phyloP scores from a whole-genome alignment of 345 rosid species.

The Eucalyptus pauciflora region DNA sequence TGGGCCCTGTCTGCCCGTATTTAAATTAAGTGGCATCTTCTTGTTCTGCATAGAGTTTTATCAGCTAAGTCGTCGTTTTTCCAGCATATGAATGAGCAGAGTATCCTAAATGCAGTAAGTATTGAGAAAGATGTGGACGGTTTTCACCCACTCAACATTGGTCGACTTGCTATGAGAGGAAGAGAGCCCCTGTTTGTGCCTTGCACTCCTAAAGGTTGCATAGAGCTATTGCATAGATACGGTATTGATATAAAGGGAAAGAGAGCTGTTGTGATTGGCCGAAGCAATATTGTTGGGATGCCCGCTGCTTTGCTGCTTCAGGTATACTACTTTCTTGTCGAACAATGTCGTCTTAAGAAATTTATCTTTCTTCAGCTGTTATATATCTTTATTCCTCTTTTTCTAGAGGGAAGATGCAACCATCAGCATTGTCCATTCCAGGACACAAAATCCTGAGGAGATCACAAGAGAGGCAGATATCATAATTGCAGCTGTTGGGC shows the following conservation, averaged over 20 bases:
- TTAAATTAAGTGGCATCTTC: background rate
- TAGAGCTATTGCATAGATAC: constrained; percentile 67
- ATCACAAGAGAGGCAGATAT: constrained; percentile 74
- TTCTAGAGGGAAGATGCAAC: constrained; percentile 84
- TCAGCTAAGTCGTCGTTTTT: background rate
- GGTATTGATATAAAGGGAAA: constrained; percentile 69
- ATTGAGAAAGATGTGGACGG: constrained; percentile 90
- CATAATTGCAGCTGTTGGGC: constrained; percentile 69
- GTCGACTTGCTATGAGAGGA: constrained; percentile 78
- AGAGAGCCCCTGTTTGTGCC: constrained; percentile 79
- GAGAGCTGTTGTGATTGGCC: constrained; percentile 75
- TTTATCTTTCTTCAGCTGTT: background rate
- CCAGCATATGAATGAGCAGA: constrained; percentile 81
- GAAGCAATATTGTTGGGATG: constrained; percentile 95
- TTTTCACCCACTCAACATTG: constrained; percentile 79
- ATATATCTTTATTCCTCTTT: background rate
- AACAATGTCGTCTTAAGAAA: background rate
- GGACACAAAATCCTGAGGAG: constrained; percentile 71
- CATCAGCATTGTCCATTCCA: constrained; percentile 60
- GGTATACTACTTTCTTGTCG: constrained; percentile 13
- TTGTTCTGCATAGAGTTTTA: background rate
- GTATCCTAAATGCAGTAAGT: constrained; percentile 56
- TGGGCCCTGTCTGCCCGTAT: background rate
- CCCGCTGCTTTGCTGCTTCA: constrained; percentile 80
- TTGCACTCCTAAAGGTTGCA: constrained; percentile 92